Evolutionary conservation across 148 eudicot species (phyloP), one percentile per base, ranked within the genome.

Genomic region (Bassia scoparia): DNA sequence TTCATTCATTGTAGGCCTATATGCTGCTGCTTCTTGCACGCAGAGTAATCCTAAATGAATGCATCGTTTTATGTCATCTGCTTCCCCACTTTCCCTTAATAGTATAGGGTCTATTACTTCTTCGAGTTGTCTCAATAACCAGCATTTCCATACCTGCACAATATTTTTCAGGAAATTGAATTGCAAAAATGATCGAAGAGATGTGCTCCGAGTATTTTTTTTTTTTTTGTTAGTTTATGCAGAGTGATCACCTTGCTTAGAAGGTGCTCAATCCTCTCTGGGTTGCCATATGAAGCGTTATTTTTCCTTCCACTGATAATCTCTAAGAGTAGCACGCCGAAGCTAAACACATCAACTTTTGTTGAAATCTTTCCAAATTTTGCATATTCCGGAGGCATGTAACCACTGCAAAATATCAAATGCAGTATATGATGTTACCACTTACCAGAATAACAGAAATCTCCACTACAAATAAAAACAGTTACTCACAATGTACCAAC

Each of bases 341-440:
- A 87, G 77, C 93, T 87, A 49, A 73, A 89, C 7, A 89, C 86
- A 72, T 87, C 89, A 2, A 83, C 73, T 61, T 87, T 89, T 10
- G 69, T 71, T 0, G 90, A 87, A 23, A 87, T 76, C 13, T 33
- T 59, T 21, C 86, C 87, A 6, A 70, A 54, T 67, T 71, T 79
- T 67, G 81, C 84, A 67, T 85, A 89, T 41, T 87, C 88, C 10
- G 89, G 88, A 46, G 88, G 76, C 89, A 86, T 87, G 38, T 87
- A 89, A 5, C 90, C 93, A 73, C 90, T 86, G 79, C 68, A 75
- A 29, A 62, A 26, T n/a, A n/a, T 20, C 56, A 53, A n/a, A 2
- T 41, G 1, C 1, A 0, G 1, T 3, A 2, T 41, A 41, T 41
- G 44, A 10, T 41, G 5, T 4, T 5, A 10, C 11, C 5, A 41